Base-by-base conservation (phyloP, 2,329 filamentous ascomycete genomes). In the Massarina eburnea region DNA sequence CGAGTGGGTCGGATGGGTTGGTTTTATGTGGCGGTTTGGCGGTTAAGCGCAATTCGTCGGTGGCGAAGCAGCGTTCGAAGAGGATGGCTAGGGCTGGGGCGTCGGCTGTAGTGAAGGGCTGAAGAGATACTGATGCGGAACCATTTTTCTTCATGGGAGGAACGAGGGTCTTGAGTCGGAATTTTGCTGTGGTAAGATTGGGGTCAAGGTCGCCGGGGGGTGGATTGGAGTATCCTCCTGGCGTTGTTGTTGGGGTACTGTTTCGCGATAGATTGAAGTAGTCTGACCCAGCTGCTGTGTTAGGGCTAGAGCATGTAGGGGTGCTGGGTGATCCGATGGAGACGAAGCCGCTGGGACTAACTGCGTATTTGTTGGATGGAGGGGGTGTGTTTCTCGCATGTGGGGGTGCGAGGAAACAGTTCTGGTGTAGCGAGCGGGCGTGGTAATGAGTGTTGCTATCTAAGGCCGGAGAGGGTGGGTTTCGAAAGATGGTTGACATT, bases 61-160 rank as follows among this genome's bases (percentile, higher is more conserved):
- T 40, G 9, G 18, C 22, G 39, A 49, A 47, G 39, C 39, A 45
- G 35, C 21, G 22, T 8, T 45, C 48, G 38, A 38, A 43, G 22
- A 54, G 22, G 8, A n/a, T 12, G 15, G 42, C 41, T 21, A 34
- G 15, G n/a, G 40, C 21, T 22, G 27, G 18, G 12, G 34, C 22
- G 20, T 54, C 48, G 18, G 22, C 6, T 21, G 30, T 1, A 7
- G 15, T 14, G 33, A 51, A 34, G 26, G 44, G 45, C 6, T 34
- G 26, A 18, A 51, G 30, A 15, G 24, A 33, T 29, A 49, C 30
- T 2, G 34, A 22, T 7, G 2, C n/a, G n/a, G 4, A 4, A 4
- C 6, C 6, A 2, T 34, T 34, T 30, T 12, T 14, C 27, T 3
- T 15, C 27, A 14, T 30, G 4, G n/a, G n/a, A n/a, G n/a, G n/a